Evolutionary conservation across 2,329 filamentous ascomycete genomes (phyloP).

Genomic region (Amesomyces nigricolor): DNA sequence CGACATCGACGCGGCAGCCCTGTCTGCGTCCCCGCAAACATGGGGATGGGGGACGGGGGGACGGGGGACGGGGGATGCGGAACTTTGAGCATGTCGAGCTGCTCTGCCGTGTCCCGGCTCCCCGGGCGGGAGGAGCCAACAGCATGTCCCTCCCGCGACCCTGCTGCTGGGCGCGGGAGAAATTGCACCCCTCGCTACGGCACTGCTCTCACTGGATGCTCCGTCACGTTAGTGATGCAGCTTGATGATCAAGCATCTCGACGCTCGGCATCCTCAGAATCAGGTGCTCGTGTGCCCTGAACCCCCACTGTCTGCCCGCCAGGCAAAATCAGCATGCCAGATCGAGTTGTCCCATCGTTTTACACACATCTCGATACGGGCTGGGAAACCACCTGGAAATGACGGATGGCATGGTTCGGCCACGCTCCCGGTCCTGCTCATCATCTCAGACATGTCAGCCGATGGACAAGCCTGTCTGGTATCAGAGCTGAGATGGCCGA

Average conservation of each 20-base stretch:
- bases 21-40: neutral
- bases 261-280: neutral
- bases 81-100: too few species aligned
- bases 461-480: too few species aligned
- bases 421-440: too few species aligned
- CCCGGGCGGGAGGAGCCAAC: too few species aligned
- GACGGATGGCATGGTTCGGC: neutral
- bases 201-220: neutral
- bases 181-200: neutral
- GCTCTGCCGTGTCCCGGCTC: too few species aligned
- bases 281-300: constrained; percentile 11
- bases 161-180: neutral
- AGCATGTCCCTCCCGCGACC: too few species aligned
- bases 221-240: neutral
- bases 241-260: neutral
- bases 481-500: neutral
- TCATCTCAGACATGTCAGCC: too few species aligned
- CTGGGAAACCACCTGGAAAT: neutral
- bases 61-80: too few species aligned
- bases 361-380: constrained; percentile 8
- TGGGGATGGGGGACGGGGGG: too few species aligned
- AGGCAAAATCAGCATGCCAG: neutral
- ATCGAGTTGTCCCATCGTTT: constrained; percentile 13
- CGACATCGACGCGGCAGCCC: neutral
- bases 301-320: constrained; percentile 12